phyloP scores from a whole-genome alignment of 805 yeast species.

The Spathaspora girioi region DNA sequence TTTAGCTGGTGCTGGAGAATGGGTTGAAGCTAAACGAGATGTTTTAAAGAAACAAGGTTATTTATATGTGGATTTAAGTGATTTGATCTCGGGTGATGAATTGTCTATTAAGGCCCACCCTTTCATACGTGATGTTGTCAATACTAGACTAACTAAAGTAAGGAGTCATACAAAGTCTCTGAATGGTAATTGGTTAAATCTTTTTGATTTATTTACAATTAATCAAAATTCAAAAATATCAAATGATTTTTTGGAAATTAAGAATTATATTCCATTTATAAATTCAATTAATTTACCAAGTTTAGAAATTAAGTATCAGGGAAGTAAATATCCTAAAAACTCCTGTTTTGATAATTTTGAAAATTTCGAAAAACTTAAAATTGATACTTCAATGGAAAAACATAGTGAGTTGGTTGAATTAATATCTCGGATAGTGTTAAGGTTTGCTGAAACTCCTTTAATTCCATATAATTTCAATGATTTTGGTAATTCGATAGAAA shows the following conservation, averaged over 20 bases:
- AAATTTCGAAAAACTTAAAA: constrained; percentile 40
- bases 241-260: constrained; percentile 39
- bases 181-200: constrained; percentile 10
- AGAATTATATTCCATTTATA: constrained; percentile 69
- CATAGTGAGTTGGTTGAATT: constrained; percentile 57
- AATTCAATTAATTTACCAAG: constrained; percentile 66
- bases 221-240: constrained; percentile 13
- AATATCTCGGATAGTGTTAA: constrained; percentile 49
- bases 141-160: constrained; percentile 35
- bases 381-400: constrained; percentile 55
- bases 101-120: constrained; percentile 66
- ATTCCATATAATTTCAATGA: constrained; percentile 61
- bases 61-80: constrained; percentile 71
- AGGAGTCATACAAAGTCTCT: constrained; percentile 2
- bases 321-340: constrained; percentile 42
- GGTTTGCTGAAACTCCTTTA: constrained; percentile 70
- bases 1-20: constrained; percentile 79
- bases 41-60: constrained; percentile 58
- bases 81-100: constrained; percentile 51
- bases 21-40: constrained; percentile 56
- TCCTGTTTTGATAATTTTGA: constrained; percentile 67
- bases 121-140: constrained; percentile 47
- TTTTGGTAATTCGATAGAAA: constrained; percentile 42
- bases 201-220: constrained; percentile 23
- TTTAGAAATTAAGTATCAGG: constrained; percentile 52